Base-by-base conservation (phyloP, 2,329 filamentous ascomycete species). In the Akanthomyces dipterigenus region DNA sequence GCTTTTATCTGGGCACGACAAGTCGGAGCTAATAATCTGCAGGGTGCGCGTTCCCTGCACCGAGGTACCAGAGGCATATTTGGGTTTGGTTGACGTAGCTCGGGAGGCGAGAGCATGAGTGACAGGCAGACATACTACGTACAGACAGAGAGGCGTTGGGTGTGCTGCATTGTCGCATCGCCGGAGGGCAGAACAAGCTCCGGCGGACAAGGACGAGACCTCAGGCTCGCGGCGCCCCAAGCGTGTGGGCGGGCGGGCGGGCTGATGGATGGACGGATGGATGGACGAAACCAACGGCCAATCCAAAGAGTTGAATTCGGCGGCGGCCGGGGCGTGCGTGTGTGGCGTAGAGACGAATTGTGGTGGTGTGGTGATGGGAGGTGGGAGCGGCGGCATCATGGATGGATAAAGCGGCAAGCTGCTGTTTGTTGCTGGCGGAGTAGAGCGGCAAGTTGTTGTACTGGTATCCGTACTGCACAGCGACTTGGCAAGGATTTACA, bases 131-230 rank as follows among this genome's bases (percentile, higher is more conserved):
- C n/a, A n/a, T n/a, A n/a, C n/a, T n/a, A n/a, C n/a, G n/a, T n/a
- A n/a, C n/a, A n/a, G n/a, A 36, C 18, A 11, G 53, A 12, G 31
- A 12, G 5, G 26, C 5, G n/a, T n/a, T n/a, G 34, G 20, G 36
- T 26, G 6, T 24, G 22, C 34, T 9, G 9, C 31, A 16, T 11
- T 36, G 28, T 40, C 4, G n/a, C n/a, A n/a, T 34, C 34, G 18
- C 45, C 55, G 55, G 55, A 58, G 34, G 22, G 42, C 55, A 58
- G 45, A 58, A 58, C 12, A 58, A 58, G 55, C 22, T 50, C 55
- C 55, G 55, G 28, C 28, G 26, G n/a, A 18, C 38, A 18, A 45
- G 12, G 24, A 24, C 8, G 24, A 16, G 11, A 20, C 22, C 12
- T 38, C 36, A 38, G 36, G 12, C 36, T 38, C 36, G 36, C 11